These are phyloP conservation scores for Pestalotiopsis sp. DNA, from an alignment of 2,329 filamentous ascomycete species.

Conservation along the genomic window DNA sequence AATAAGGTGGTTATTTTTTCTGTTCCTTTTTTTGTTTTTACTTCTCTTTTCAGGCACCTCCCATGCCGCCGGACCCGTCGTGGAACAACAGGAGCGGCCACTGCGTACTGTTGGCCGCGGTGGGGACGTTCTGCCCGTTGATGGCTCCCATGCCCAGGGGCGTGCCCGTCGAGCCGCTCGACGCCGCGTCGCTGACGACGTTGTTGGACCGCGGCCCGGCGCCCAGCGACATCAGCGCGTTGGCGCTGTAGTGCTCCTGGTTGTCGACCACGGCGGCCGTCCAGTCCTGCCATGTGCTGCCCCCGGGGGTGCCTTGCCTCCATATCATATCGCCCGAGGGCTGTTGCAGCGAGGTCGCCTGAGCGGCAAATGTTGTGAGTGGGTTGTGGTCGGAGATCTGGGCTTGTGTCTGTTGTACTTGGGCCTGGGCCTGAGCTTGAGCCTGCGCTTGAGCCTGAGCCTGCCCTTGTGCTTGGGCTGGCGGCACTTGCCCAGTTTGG, in stretches of 20 bases:
- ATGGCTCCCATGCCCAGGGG: conserved; percentile 24
- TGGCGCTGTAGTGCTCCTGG: conserved; percentile 53
- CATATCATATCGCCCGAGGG: conserved; percentile 32
- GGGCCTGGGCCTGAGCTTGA: conserved; percentile 29
- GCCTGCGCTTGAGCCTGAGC: conserved; percentile 19
- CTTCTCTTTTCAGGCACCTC: conserved; percentile 23
- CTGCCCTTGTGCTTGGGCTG: conserved; percentile 27
- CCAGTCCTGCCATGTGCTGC: conserved; percentile 59
- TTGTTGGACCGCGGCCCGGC: conserved; percentile 20
- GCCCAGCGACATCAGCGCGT: conserved; percentile 50
- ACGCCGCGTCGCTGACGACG: conserved; percentile 21
- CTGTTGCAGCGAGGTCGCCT: conserved; percentile 31
- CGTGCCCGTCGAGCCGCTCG: conserved; percentile 17
- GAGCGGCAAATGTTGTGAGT: conserved; percentile 30
- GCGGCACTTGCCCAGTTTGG: conserved; percentile 27
- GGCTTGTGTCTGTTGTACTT: conserved; percentile 24
- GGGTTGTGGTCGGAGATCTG: conserved; percentile 26
- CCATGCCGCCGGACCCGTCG: conserved; percentile 26
- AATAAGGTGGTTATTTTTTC: background rate
- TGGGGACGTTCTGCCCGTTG: conserved; percentile 24
- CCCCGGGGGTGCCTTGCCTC: conserved; percentile 32
- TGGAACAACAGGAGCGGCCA: conserved; percentile 35
- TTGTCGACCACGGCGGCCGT: conserved; percentile 52
- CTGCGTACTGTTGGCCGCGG: conserved; percentile 28
- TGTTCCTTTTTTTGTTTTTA: background rate